Percentiles rank a stretch among this genome's conserved stretches.
Conservation (phyloP, 352 stramenopile genomes). For the Pythium vanterpoolii region DNA sequence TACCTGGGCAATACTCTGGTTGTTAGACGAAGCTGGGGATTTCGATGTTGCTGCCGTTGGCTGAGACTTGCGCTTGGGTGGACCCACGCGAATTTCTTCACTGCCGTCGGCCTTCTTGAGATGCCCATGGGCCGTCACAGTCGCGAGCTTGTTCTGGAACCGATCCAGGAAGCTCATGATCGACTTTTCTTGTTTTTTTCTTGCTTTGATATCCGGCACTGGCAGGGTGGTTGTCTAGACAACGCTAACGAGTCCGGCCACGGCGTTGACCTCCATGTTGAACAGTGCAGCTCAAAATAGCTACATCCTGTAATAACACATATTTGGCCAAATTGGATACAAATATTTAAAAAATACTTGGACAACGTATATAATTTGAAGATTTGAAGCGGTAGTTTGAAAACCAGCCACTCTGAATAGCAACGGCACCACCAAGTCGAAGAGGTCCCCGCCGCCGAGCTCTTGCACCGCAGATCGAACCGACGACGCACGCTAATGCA, state of each 20-base stretch:
- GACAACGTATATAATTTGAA: slow-evolving; percentile 18
- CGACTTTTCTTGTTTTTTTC: not conserved
- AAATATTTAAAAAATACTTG: not conserved
- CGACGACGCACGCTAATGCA: not conserved
- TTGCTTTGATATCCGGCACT: not conserved
- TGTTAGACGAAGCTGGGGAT: not conserved
- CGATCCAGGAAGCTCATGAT: slow-evolving; percentile 80
- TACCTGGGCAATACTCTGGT: slow-evolving; percentile 14
- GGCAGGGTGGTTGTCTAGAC: not conserved
- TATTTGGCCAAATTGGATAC: not conserved
- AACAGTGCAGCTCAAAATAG: slow-evolving; percentile 21
- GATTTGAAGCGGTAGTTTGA: slow-evolving; percentile 25
- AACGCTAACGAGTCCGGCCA: not conserved
- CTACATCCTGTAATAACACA: slow-evolving; percentile 20
- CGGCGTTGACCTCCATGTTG: not conserved
- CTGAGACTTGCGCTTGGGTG: slow-evolving; percentile 46
- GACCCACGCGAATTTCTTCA: slow-evolving; percentile 75
- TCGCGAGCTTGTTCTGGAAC: slow-evolving; percentile 83
- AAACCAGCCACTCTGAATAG: not conserved
- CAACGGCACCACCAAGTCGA: not conserved
- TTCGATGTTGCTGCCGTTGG: not conserved
- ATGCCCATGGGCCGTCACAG: slow-evolving; percentile 73
- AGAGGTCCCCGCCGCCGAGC: not conserved
- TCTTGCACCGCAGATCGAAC: not conserved
- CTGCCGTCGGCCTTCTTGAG: slow-evolving; percentile 76